Base-by-base conservation (phyloP, 2,329 filamentous ascomycete species). In the Dactylellina haptotyla region DNA sequence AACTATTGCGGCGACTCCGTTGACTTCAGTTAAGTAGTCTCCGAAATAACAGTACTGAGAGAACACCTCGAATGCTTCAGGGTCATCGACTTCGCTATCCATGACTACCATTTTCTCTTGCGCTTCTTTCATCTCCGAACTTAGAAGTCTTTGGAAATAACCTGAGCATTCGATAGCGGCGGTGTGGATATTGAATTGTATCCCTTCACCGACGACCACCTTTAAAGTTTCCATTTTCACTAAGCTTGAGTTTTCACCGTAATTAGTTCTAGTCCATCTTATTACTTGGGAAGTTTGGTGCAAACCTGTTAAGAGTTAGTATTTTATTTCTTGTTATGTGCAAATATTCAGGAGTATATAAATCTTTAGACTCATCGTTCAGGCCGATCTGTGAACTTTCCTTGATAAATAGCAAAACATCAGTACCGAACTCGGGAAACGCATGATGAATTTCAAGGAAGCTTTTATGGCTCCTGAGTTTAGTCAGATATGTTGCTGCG, bases 41-140 rank as follows among this genome's bases (percentile, higher is more conserved):
- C 43, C 18, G 12, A 66, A 48, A 39, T 66, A 66, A 30, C 28
- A 66, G n/a, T 58, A 66, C 18, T 58, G 62, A 6, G 43, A 16
- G 43, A 66, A 58, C 51, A 58, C 51, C 3, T 34, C 28, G 30
- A 66, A 66, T 6, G 62, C 51, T 1, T 66, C 12, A 2, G 16
- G 16, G 32, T 66, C 51, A 25, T 66, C 62, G 23, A 66, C 62
- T 43, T 58, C 28, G 9, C 30, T 57, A 32, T 58, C 20, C 9
- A 58, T 32, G 14, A 16, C 4, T 2, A 66, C 41, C 4, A 32
- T 39, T 30, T 30, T 50, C 18, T 66, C 43, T 25, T 23, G 39
- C 3, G 20, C 41, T 51, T 66, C 62, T 43, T 50, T 58, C 53
- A 66, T 66, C 3, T 43, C 20, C 9, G 62, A 66, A 12, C 39